Base-by-base conservation (phyloP, 1,284 basidiomycete species). In the Bondarzewia mesenterica region DNA sequence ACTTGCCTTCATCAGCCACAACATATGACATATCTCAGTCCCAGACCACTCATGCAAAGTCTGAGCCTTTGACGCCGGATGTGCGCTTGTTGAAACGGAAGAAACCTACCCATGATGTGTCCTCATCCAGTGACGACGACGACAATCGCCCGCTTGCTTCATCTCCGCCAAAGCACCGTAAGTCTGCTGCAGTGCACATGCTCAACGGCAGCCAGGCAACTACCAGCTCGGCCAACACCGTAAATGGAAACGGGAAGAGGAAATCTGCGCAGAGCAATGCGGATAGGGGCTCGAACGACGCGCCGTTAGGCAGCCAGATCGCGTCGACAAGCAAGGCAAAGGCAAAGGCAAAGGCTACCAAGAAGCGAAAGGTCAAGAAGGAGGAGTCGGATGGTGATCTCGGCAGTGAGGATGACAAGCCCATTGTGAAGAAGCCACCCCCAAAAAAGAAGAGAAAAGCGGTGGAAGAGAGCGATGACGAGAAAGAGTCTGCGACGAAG, bases 91-190 rank as follows among this genome's bases (percentile, higher is more conserved):
- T 71, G 52, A 87, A 86, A 65, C 78, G 82, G 59, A 82, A 81
- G 69, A 41, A 43, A 23, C 77, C 75, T 57, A 61, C 68, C 15
- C 58, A 65, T 14, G 70, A 72, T 48, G 68, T 67, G 16, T 73
- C 75, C 14, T 71, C 77, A 29, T 79, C 77, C 37, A 85, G 80
- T 57, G 83, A 83, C n/a, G 82, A 85, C 38, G 84, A 80, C 57
- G 84, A 83, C n/a, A 82, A 85, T 54, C 69, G 68, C 22, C 84
- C 84, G 39, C 74, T 88, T 41, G 83, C 83, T 43, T 83, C 82
- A 36, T 84, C 84, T 23, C 82, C 82, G 18, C 70, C 66, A 8
- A 86, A 85, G 64, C 25, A 42, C n/a, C 52, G 61, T 32, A 66
- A 65, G 52, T 66, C 73, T 25, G 63, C 67, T 45, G 64, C 70